Percentiles rank a stretch among this genome's conserved stretches.
Conservation (phyloP, 306 rosid genomes). For the Vicia sativa region DNA sequence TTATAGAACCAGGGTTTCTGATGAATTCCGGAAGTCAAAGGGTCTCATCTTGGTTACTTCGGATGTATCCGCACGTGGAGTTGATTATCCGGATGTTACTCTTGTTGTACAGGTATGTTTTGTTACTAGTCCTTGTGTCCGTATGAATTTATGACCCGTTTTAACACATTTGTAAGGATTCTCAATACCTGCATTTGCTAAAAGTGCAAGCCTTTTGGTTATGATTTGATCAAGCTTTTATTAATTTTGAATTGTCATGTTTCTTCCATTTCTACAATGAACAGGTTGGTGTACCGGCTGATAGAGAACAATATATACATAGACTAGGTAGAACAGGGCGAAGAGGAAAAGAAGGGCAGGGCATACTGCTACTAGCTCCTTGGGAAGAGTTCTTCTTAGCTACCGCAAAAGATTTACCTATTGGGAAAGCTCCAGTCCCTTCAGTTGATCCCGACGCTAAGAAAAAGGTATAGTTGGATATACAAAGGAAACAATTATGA, state of each 20-base stretch:
- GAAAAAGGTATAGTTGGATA: constrained; percentile 63
- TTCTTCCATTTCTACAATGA: constrained; percentile 22
- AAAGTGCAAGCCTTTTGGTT: not conserved
- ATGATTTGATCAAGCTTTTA: constrained; percentile 6
- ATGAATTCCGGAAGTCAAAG: constrained; percentile 94
- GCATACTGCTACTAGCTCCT: constrained; percentile 80
- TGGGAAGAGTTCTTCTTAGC: constrained; percentile 94
- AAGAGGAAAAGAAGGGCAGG: constrained; percentile 93
- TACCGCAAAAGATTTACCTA: constrained; percentile 68
- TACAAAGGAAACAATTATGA: not conserved
- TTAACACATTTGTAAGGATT: not conserved
- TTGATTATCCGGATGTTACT: constrained; percentile 94
- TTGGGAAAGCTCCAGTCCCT: constrained; percentile 65
- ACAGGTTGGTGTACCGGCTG: constrained; percentile 91
- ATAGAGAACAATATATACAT: constrained; percentile 89
- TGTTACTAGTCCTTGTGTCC: not conserved
- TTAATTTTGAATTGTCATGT: not conserved
- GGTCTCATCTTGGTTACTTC: constrained; percentile 93
- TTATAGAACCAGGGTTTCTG: constrained; percentile 92
- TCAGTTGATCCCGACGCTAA: constrained; percentile 73
- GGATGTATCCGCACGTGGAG: constrained; percentile 98
- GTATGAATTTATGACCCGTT: not conserved
- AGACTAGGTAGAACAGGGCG: constrained; percentile 96
- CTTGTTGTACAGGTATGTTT: constrained; percentile 82
- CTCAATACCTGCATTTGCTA: not conserved